A percentile compares a stretch with the other conserved stretches of the same genome.
These are phyloP conservation scores for Bipolaris sorokiniana DNA, from an alignment of 2,329 filamentous ascomycete species.

Conservation along the genomic window DNA sequence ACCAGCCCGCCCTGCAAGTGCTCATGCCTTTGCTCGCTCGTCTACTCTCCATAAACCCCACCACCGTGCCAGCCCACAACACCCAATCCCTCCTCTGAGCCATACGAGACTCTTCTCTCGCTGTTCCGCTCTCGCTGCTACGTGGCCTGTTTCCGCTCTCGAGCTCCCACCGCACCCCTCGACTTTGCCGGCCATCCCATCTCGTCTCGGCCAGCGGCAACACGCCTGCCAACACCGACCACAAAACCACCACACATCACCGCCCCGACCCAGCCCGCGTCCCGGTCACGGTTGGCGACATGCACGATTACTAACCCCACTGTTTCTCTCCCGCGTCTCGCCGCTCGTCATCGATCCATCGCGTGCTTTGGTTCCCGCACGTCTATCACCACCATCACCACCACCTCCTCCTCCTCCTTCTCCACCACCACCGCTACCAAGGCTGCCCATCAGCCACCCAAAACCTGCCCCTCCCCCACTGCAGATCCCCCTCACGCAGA, in stretches of 20 bases:
- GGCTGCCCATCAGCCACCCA: not conserved
- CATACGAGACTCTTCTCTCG: constrained; percentile 1
- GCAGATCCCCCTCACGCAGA: not conserved
- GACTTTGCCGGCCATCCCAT: not conserved
- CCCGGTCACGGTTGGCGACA: constrained; percentile 18
- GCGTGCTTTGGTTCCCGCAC: constrained; percentile 19
- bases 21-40: constrained; percentile 15
- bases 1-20: constrained; percentile 12
- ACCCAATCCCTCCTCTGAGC: constrained; percentile 1
- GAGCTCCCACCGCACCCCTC: constrained; percentile 4
- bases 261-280: constrained; percentile 7
- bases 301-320: constrained; percentile 14
- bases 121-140: not conserved
- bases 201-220: constrained; percentile 11
- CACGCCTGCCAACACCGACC: constrained; percentile 9
- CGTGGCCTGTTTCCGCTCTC: not conserved
- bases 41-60: constrained; percentile 12
- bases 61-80: constrained; percentile 6
- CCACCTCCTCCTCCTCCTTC: constrained; percentile 1
- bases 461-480: not conserved
- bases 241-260: constrained; percentile 3
- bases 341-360: constrained; percentile 11
- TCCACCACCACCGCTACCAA: constrained; percentile 11
- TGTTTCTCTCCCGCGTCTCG: constrained; percentile 9
- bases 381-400: constrained; percentile 12